Evolutionary conservation across 1,284 basidiomycete species (phyloP), one percentile per base, ranked within the genome.

Genomic region (Schizophyllum amplum): DNA sequence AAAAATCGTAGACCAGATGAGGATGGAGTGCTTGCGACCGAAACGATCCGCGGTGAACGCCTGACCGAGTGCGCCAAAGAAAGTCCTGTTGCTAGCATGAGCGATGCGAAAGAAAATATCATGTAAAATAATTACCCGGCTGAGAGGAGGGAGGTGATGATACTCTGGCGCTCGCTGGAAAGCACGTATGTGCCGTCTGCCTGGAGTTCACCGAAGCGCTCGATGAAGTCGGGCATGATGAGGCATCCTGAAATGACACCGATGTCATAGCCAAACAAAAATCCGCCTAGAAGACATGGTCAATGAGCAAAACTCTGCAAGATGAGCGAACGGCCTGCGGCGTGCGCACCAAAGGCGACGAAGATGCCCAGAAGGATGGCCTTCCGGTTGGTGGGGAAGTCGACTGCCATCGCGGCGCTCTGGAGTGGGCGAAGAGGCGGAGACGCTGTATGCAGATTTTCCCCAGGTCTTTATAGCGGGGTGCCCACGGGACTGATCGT

Each of bases 111-210:
- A 17, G 11, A 6, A 4, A 54, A 24, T 11, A 22, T 9, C 4
- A 23, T n/a, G 57, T n/a, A 46, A 24, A 21, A 53, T 1, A 64
- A 78, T 47, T 66, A 83, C 82, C 87, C 89, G 42, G 86, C 89
- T 11, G 88, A 91, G 7, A 92, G 74, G 11, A 91, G 75, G 6
- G 87, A 91, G 0, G 87, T 90, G 58, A 91, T 90, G 58, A 90
- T 85, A 1, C 84, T 86, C 63, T 89, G 84, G 48, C 86, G 76
- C 25, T 80, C 79, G 56, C 80, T 78, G 1, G 82, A 79, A 6
- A 91, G 71, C 57, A 81, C 71, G 52, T 71, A 75, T 21, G 72
- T 65, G 6, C 86, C 86, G 60, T 80, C 67, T 1, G 71, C 64
- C 57, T 71, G 78, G 4, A 75, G 56, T 63, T 82, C 72, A 15